These are phyloP conservation scores for Astathelohania contejeani DNA, from an alignment of 371 early-diverging fungal species.

Conservation along the genomic window DNA sequence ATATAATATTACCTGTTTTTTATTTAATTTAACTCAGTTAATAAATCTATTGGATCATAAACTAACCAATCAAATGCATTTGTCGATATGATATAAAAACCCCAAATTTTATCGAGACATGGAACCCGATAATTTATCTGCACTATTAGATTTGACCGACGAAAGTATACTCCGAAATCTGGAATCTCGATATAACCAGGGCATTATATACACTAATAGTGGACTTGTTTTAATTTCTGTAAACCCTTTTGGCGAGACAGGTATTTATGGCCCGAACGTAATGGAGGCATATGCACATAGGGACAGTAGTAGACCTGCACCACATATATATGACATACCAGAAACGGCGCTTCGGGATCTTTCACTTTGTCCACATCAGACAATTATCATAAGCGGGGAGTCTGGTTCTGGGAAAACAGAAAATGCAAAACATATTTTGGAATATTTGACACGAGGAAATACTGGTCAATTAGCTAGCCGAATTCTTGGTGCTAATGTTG, in stretches of 20 bases:
- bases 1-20: no score
- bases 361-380: constrained; percentile 17
- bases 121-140: no score
- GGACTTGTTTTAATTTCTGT: constrained; percentile 46
- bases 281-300: neutral
- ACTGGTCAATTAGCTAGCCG: constrained; percentile 1
- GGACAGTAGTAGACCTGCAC: neutral
- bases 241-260: constrained; percentile 44
- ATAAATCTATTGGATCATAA: no score
- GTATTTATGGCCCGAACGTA: constrained; percentile 3
- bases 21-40: no score
- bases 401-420: constrained; percentile 52
- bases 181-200: constrained; percentile 27
- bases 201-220: constrained; percentile 40
- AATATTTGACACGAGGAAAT: constrained; percentile 34
- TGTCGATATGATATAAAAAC: no score
- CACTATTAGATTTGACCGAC: no score
- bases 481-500: constrained; percentile 15
- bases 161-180: constrained; percentile 7
- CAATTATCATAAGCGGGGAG: constrained; percentile 50
- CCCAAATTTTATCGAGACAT: no score
- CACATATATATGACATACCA: neutral
- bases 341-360: neutral
- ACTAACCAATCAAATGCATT: no score
- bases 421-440: constrained; percentile 43